These are phyloP conservation scores for Rhodomyrtus psidioides DNA, from an alignment of 441 rosid genomes.

Conservation along the genomic window DNA sequence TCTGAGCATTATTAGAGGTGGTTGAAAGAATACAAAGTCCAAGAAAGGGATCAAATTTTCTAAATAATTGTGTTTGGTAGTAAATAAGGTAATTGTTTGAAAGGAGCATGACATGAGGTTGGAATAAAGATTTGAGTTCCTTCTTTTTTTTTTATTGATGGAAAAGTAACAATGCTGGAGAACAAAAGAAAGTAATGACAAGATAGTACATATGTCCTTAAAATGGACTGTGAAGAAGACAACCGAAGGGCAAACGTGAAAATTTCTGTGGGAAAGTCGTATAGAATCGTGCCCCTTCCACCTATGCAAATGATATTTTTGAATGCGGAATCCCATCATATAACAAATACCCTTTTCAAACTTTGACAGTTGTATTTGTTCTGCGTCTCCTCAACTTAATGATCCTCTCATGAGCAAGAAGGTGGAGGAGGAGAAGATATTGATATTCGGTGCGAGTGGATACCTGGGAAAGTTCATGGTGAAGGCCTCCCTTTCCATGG, in stretches of 20 bases:
- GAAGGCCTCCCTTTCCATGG: constrained; percentile 24
- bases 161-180: neutral
- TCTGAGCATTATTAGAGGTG: neutral
- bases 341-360: no score
- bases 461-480: constrained; percentile 33
- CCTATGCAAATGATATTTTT: no score
- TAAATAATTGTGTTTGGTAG: neutral
- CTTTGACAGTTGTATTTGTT: no score
- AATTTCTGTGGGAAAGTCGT: no score
- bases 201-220: neutral
- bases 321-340: no score
- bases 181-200: neutral
- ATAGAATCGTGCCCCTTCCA: no score
- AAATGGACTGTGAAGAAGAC: neutral
- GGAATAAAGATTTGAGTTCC: neutral
- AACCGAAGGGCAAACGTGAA: no score
- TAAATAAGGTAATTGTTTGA: neutral
- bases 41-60: neutral
- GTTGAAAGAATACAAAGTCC: neutral
- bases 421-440: neutral
- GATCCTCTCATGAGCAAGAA: neutral
- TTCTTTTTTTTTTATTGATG: neutral
- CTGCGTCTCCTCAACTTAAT: no score
- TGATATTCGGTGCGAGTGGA: constrained; percentile 32
- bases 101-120: neutral